phyloP scores from a whole-genome alignment of 768 basidiomycete genomes.

The Termitomyces eurrhizus region DNA sequence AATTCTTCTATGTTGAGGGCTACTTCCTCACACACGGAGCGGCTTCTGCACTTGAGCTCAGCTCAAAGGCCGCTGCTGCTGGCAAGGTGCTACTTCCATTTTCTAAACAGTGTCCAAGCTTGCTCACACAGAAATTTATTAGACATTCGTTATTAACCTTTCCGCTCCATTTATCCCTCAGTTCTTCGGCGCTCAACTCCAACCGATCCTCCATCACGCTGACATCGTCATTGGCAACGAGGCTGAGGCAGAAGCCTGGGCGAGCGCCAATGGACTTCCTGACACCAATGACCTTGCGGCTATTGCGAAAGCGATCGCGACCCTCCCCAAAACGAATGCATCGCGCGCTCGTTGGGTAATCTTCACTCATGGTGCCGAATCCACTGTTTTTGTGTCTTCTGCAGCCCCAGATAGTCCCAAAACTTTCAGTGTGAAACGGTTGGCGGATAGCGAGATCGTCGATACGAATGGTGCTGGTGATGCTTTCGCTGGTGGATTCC shows the following conservation, averaged over 20 bases:
- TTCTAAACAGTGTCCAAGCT: background rate
- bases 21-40: slow-evolving; percentile 96
- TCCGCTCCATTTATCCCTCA: slow-evolving; percentile 97
- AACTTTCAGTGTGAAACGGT: slow-evolving; percentile 52
- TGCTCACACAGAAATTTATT: slow-evolving; percentile 4
- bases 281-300: slow-evolving; percentile 59
- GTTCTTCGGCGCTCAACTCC: slow-evolving; percentile 83
- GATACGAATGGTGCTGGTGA: slow-evolving; percentile 99
- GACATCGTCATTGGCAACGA: slow-evolving; percentile 98
- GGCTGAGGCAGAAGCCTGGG: slow-evolving; percentile 88
- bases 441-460: slow-evolving; percentile 67
- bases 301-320: slow-evolving; percentile 76
- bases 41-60: slow-evolving; percentile 65
- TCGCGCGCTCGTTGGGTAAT: slow-evolving; percentile 77
- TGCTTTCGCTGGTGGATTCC: slow-evolving; percentile 94
- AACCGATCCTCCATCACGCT: slow-evolving; percentile 75
- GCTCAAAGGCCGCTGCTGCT: slow-evolving; percentile 68
- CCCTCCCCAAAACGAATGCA: slow-evolving; percentile 68
- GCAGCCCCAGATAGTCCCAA: slow-evolving; percentile 51
- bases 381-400: slow-evolving; percentile 73
- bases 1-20: slow-evolving; percentile 91
- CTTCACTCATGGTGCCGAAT: slow-evolving; percentile 84
- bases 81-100: slow-evolving; percentile 55
- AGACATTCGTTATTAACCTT: slow-evolving; percentile 91
- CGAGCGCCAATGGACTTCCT: slow-evolving; percentile 63